Evolutionary conservation across 2,329 filamentous ascomycete genomes (phyloP).

Genomic region (Stachybotrys elegans): DNA sequence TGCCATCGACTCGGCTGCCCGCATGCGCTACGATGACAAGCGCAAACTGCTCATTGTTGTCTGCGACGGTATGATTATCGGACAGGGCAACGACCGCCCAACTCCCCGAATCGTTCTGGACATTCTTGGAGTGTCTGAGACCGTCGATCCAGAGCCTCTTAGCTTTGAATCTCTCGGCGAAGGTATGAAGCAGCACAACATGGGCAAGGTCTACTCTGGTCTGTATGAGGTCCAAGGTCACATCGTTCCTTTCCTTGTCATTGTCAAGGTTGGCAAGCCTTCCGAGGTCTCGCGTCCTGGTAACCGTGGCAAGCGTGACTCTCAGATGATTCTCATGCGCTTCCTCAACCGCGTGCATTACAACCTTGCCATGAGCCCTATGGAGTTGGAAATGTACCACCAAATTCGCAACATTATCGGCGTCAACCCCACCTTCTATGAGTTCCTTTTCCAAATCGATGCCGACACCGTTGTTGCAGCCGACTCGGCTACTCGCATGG

Average conservation of each 20-base stretch:
- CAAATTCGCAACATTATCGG: conserved; percentile 98
- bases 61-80: conserved; percentile 99
- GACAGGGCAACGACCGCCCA: conserved; percentile 93
- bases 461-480: conserved; percentile 91
- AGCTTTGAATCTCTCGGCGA: conserved; percentile 97
- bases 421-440: conserved; percentile 97
- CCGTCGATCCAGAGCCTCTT: conserved; percentile 88
- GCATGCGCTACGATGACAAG: conserved; percentile 98
- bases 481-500: conserved; percentile 88
- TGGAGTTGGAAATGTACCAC: conserved; percentile 97
- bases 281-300: conserved; percentile 92
- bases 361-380: conserved; percentile 89
- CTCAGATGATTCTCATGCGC: conserved; percentile 96
- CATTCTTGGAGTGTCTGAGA: conserved; percentile 91
- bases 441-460: conserved; percentile 94
- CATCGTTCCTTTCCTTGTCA: conserved; percentile 93
- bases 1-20: conserved; percentile 91
- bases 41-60: conserved; percentile 89
- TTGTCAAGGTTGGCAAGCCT: conserved; percentile 97
- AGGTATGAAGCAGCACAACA: conserved; percentile 96
- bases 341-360: conserved; percentile 99
- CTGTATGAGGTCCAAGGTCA: conserved; percentile 97
- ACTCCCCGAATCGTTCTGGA: conserved; percentile 95
- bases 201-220: conserved; percentile 98
- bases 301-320: conserved; percentile 98